A percentile compares a stretch with the other conserved stretches of the same genome.
Conservation (phyloP, 768 basidiomycete species). For the Sarcodon aspratus region DNA sequence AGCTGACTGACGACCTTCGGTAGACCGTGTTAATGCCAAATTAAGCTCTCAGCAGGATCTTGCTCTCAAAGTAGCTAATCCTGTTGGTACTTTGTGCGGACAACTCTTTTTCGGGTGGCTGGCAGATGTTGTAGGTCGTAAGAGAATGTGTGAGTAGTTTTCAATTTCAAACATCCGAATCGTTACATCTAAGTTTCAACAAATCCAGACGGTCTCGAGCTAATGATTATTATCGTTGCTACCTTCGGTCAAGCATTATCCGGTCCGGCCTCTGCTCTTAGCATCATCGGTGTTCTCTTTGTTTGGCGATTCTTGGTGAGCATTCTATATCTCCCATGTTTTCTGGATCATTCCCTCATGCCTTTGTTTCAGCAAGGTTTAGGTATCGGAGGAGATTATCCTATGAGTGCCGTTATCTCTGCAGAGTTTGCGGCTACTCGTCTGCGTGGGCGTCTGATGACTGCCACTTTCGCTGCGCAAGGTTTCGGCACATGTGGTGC, state of each 20-base stretch:
- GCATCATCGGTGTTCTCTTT: conserved; percentile 65
- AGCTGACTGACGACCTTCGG: neutral
- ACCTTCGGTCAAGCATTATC: conserved; percentile 75
- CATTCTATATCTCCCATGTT: neutral
- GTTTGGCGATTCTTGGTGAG: conserved; percentile 71
- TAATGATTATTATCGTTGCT: conserved; percentile 73
- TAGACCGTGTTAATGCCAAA: neutral
- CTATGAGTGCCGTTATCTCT: conserved; percentile 74
- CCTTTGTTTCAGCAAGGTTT: conserved; percentile 45
- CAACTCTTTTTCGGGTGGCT: conserved; percentile 76
- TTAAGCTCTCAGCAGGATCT: conserved; percentile 50
- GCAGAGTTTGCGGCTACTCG: conserved; percentile 79
- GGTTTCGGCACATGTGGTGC: conserved; percentile 80
- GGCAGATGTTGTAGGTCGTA: conserved; percentile 67
- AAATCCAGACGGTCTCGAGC: conserved; percentile 48
- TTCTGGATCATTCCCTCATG: neutral
- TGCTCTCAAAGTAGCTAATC: conserved; percentile 68
- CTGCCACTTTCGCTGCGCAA: conserved; percentile 76
- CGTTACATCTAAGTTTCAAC: conserved; percentile 1
- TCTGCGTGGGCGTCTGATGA: conserved; percentile 79
- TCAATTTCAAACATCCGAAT: neutral
- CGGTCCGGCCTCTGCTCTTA: conserved; percentile 52
- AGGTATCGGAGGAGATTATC: conserved; percentile 88
- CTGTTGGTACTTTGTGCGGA: conserved; percentile 64
- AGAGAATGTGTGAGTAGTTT: conserved; percentile 60